Evolutionary conservation across 371 early-diverging fungal species (phyloP), one percentile per base, ranked within the genome.

Genomic region (Thermomucor indicae-seudaticae): DNA sequence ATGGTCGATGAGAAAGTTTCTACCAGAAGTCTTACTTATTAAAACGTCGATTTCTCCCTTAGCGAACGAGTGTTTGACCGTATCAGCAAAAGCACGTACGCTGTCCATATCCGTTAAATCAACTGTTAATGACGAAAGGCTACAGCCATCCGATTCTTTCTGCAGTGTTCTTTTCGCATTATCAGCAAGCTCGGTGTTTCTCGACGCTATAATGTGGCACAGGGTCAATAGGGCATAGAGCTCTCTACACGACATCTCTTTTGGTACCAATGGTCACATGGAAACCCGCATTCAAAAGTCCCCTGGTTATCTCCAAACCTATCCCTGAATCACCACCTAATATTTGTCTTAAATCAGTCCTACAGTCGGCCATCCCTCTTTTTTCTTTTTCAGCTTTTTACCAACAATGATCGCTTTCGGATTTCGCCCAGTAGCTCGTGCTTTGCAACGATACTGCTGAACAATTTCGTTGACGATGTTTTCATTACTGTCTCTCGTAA

Each of bases 271-370:
- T 55, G 19, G 71, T 65, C 23, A 75, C 67, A 45, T 49, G 49
- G 38, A 61, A 65, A 10, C 67, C 70, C 28, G 63, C 63, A 22
- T 27, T 11, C 22, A 69, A 38, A 23, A 75, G 49, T 31, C 67
- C 65, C 45, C 55, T 53, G 14, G 53, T 53, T 19, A 75, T 60
- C 29, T 71, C 69, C 20, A 57, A 46, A 14, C 75, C 75, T 31
- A 75, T 75, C 4, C 75, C 75, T 11, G 67, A 57, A 32, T 75
- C 75, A n/a, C 72, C 75, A 12, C 68, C 68, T 54, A 51, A 29
- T 3, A 45, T 32, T 7, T 32, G 32, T 32, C 14, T 32, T 10
- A 14, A 14, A n/a, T n/a, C n/a, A n/a, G n/a, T n/a, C n/a, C n/a
- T n/a, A n/a, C n/a, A n/a, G n/a, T n/a, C n/a, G n/a, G n/a, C n/a